These are phyloP conservation scores for Gentiana dahurica DNA, from an alignment of 257 asterid genomes.

Conservation along the genomic window DNA sequence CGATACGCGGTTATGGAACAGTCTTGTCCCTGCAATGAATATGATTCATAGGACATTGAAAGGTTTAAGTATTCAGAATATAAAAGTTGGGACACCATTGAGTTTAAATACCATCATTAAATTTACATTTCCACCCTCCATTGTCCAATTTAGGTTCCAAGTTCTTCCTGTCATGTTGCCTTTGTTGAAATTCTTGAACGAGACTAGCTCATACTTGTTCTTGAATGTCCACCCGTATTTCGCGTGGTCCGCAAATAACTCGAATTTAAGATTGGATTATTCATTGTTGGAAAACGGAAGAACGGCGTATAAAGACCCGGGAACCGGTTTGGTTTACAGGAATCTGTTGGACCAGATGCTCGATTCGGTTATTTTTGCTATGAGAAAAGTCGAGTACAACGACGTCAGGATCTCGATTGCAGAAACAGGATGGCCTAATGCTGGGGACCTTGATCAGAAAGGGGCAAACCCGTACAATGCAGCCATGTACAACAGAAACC, in stretches of 20 bases:
- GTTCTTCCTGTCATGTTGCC: constrained; percentile 34
- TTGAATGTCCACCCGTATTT: constrained; percentile 49
- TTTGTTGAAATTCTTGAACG: constrained; percentile 38
- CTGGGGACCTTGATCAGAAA: constrained; percentile 55
- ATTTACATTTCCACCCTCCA: constrained; percentile 61
- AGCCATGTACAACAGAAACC: constrained; percentile 48
- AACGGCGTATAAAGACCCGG: constrained; percentile 27
- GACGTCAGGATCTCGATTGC: constrained; percentile 31
- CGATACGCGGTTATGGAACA: constrained; percentile 27
- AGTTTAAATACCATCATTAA: constrained; percentile 50
- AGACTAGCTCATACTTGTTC: constrained; percentile 42
- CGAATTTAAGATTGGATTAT: constrained; percentile 26
- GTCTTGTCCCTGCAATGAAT: constrained; percentile 63
- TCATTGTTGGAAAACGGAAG: constrained; percentile 37
- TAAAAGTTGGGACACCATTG: constrained; percentile 60
- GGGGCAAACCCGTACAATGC: constrained; percentile 67
- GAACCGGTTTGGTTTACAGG: constrained; percentile 39
- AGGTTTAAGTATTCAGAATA: constrained; percentile 37
- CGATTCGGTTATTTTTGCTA: constrained; percentile 48
- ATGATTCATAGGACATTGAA: constrained; percentile 30
- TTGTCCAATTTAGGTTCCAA: constrained; percentile 43
- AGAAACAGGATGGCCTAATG: constrained; percentile 85
- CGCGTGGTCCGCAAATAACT: constrained; percentile 44
- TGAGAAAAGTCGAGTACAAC: constrained; percentile 38
- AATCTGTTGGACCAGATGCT: constrained; percentile 72